These are phyloP conservation scores for Scopulariopsis brevicaulis DNA, from an alignment of 2,329 filamentous ascomycete genomes.

Conservation along the genomic window DNA sequence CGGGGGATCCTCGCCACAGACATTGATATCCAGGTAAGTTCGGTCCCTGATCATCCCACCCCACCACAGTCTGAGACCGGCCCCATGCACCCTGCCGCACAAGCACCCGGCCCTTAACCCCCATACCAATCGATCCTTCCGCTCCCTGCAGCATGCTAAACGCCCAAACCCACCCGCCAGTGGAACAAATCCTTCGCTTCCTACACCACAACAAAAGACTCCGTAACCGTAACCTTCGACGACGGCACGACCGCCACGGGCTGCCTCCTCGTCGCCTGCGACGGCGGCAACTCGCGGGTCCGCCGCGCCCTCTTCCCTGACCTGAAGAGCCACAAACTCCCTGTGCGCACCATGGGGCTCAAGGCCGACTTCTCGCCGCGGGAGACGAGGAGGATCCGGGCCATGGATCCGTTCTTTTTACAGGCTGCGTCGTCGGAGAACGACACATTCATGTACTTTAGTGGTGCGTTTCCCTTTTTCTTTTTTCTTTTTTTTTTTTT, in stretches of 20 bases:
- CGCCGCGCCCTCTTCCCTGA: slow-evolving; percentile 24
- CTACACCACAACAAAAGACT: slow-evolving; percentile 18
- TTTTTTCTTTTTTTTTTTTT: background rate
- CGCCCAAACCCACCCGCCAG: slow-evolving; percentile 11
- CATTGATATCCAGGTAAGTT: slow-evolving; percentile 31
- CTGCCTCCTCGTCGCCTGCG: slow-evolving; percentile 34
- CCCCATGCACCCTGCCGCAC: background rate
- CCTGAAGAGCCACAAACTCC: slow-evolving; percentile 25
- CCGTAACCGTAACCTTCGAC: slow-evolving; percentile 30
- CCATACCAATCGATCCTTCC: too few species aligned
- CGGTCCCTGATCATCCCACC: background rate
- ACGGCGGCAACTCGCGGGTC: slow-evolving; percentile 33
- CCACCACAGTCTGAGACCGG: background rate
- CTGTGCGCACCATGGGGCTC: slow-evolving; percentile 35
- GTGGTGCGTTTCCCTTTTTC: slow-evolving; percentile 21
- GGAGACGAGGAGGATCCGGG: slow-evolving; percentile 27
- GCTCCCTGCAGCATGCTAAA: background rate
- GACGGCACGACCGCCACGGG: slow-evolving; percentile 30
- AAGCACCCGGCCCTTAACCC: background rate
- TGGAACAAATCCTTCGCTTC: slow-evolving; percentile 25
- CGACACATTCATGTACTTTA: slow-evolving; percentile 40
- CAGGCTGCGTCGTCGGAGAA: slow-evolving; percentile 40
- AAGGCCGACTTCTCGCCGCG: slow-evolving; percentile 26
- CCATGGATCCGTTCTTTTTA: slow-evolving; percentile 41
- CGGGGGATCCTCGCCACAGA: slow-evolving; percentile 30